Conservation (phyloP, 371 early-diverging fungal genomes). For the Blakeslea trispora region DNA sequence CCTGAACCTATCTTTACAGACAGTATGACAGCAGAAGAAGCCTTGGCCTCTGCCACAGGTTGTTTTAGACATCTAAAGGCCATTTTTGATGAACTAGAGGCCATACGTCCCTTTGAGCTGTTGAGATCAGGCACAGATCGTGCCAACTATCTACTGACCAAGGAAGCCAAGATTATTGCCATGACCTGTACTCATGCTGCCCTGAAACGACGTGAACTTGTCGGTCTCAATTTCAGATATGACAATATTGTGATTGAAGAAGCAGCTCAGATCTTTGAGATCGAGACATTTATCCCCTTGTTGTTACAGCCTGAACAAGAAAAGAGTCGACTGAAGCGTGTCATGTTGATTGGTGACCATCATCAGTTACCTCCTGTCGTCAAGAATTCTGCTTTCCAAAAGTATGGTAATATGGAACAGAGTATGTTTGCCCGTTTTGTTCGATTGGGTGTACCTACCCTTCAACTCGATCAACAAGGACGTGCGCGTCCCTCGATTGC, state of each 20-base stretch:
- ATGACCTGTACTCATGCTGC: conserved; percentile 97
- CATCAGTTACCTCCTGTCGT: conserved; percentile 95
- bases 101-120: conserved; percentile 91
- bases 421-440: conserved; percentile 89
- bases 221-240: conserved; percentile 86
- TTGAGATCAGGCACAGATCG: conserved; percentile 79
- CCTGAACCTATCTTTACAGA: conserved; percentile 74
- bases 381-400: conserved; percentile 78
- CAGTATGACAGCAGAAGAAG: conserved; percentile 45
- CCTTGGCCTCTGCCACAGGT: conserved; percentile 65
- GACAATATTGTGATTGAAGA: conserved; percentile 98
- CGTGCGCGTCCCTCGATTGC: conserved; percentile 82
- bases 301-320: conserved; percentile 74
- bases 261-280: conserved; percentile 95
- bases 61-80: conserved; percentile 80
- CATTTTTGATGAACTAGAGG: conserved; percentile 75
- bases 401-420: conserved; percentile 90
- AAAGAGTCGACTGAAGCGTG: conserved; percentile 72
- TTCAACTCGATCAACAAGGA: conserved; percentile 87
- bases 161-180: conserved; percentile 94
- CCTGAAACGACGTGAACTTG: conserved; percentile 82
- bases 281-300: conserved; percentile 93
- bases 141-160: conserved; percentile 87
- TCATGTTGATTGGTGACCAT: conserved; percentile 97
- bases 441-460: conserved; percentile 84